Conservation (phyloP, 2,329 filamentous ascomycete genomes). For the Arthrobotrys sphaeroides region DNA sequence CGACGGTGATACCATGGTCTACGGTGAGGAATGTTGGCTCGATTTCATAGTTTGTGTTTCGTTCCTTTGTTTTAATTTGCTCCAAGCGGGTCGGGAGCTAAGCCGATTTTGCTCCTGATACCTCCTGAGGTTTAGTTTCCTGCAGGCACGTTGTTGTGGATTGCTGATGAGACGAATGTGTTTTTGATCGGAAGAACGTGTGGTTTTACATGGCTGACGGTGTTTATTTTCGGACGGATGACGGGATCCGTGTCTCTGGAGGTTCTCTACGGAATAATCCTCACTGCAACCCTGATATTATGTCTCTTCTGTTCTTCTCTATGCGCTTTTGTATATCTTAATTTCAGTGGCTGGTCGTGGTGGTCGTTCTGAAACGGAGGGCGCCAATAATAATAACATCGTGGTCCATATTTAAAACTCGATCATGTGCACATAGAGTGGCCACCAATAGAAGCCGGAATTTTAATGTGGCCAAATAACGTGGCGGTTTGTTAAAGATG, state of each 20-base stretch:
- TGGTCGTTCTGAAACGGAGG: background rate
- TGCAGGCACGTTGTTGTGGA: background rate
- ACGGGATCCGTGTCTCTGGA: background rate
- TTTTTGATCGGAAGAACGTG: background rate
- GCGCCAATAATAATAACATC: background rate
- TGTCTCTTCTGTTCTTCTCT: background rate
- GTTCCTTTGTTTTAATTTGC: background rate
- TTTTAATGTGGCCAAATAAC: too few species aligned
- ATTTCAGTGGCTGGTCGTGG: background rate
- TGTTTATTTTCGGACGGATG: background rate
- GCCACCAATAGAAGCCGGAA: background rate
- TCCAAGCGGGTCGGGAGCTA: background rate
- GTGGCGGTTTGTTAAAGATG: too few species aligned
- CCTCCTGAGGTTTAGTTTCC: background rate
- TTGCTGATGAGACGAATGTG: background rate
- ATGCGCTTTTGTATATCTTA: background rate
- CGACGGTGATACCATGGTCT: too few species aligned
- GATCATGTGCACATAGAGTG: too few species aligned
- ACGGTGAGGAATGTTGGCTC: conserved; percentile 3
- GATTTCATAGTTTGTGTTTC: background rate
- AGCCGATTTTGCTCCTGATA: background rate
- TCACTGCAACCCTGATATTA: too few species aligned
- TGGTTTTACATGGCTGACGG: too few species aligned
- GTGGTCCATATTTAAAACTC: too few species aligned
- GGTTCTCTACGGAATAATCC: too few species aligned